Conservation (phyloP, 2,329 filamentous ascomycete genomes). For the Monilinia fructigena region DNA sequence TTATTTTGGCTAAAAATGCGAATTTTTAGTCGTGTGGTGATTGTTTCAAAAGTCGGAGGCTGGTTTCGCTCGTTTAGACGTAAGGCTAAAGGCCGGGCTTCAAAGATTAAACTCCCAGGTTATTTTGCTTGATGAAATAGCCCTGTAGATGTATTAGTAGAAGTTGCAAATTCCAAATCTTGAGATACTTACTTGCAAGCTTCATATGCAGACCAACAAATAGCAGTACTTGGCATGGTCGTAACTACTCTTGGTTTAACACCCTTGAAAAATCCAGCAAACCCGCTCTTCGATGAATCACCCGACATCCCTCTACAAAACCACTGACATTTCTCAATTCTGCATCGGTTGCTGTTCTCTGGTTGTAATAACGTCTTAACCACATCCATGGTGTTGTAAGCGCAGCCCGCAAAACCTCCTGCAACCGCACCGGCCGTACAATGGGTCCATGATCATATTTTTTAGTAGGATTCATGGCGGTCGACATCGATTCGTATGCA, state of each 20-base stretch:
- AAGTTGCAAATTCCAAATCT: not conserved
- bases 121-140: constrained; percentile 61
- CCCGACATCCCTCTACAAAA: constrained; percentile 35
- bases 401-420: constrained; percentile 88
- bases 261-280: constrained; percentile 86
- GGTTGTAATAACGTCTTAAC: constrained; percentile 98
- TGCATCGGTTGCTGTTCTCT: constrained; percentile 73
- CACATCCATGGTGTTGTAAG: constrained; percentile 93
- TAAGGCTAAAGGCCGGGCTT: no score
- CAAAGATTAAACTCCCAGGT: constrained; percentile 37
- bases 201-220: constrained; percentile 86
- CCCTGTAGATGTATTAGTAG: constrained; percentile 43
- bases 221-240: constrained; percentile 98
- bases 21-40: not conserved
- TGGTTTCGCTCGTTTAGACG: not conserved
- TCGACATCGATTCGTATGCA: constrained; percentile 95
- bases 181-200: constrained; percentile 59
- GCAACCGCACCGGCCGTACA: constrained; percentile 89
- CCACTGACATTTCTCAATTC: constrained; percentile 53
- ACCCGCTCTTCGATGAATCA: constrained; percentile 69
- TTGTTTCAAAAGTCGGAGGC: not conserved
- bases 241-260: constrained; percentile 88
- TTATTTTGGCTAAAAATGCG: not conserved
- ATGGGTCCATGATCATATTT: constrained; percentile 88
- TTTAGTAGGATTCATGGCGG: constrained; percentile 82